Evolutionary conservation across 805 yeast species (phyloP), one percentile per base, ranked within the genome.

Genomic region (Lipomyces starkeyi): DNA sequence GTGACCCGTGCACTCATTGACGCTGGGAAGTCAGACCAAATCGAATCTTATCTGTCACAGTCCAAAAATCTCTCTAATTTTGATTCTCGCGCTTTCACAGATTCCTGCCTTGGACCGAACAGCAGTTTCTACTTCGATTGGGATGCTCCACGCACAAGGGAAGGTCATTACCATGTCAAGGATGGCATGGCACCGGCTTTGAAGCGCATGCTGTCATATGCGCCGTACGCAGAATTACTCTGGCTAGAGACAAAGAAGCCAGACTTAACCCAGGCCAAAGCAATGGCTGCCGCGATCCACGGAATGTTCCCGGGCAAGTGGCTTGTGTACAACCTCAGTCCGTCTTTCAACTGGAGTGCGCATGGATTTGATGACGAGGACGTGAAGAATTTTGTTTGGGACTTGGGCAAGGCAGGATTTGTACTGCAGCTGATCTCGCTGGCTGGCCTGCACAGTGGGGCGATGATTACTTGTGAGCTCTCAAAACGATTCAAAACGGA

Each of bases 201-300:
- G 56, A 82, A 84, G 73, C 80, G 90, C 64, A 84, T 86, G 0
- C 74, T 85, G 34, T 81, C 81, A 0, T 87, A 80, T 75, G 86
- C 88, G 5, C 89, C 89, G 14, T 84, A 84, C 68, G 83, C 89
- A 13, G 90, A 87, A 66, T 75, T 86, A 74, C 75, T 87, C 27
- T 87, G 90, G 90, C 78, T 87, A 20, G 89, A 87, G 73, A 87
- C 90, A 49, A 86, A 86, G 75, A 81, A 83, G 2, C 90, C 90
- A 22, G 83, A 86, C 71, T 75, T 86, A 60, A 70, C 79, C 37
- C 85, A 85, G 74, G 88, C 89, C 7, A 77, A 77, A 63, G 76
- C 74, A 2, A 82, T 86, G 70, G 86, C 88, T 17, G 73, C 78
- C 14, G 76, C 77, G 60, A 82, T 87, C 66, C 86, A 84, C 64